phyloP scores from a whole-genome alignment of 2,329 filamentous ascomycete species.

The Microdochium nivale region DNA sequence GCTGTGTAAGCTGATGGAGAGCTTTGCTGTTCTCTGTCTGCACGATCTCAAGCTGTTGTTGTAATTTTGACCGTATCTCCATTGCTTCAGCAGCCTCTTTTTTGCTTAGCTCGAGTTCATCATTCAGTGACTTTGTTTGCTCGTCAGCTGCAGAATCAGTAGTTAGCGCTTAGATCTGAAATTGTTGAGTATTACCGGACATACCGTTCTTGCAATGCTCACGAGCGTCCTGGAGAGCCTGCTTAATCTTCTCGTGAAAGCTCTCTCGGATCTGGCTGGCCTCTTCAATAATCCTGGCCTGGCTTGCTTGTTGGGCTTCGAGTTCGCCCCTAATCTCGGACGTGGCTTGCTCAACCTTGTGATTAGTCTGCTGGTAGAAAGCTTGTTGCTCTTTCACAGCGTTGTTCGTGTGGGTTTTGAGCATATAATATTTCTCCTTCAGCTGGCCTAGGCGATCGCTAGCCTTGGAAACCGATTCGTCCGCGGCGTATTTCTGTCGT shows the following conservation, averaged over 20 bases:
- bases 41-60: too few species aligned
- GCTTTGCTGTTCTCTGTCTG: too few species aligned
- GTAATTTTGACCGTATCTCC: too few species aligned
- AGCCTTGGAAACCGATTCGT: not conserved
- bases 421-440: not conserved
- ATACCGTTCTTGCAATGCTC: not conserved
- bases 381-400: not conserved
- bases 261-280: not conserved
- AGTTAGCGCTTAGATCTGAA: not conserved
- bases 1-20: too few species aligned
- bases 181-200: not conserved
- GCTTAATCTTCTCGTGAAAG: not conserved
- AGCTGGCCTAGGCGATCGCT: not conserved
- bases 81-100: too few species aligned
- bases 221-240: not conserved
- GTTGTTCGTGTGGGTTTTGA: not conserved
- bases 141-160: not conserved
- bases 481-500: not conserved
- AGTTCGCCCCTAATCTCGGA: not conserved
- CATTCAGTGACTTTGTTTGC: not conserved
- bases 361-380: not conserved
- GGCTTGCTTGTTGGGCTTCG: not conserved
- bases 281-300: not conserved
- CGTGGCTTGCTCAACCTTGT: not conserved
- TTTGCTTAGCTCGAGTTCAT: too few species aligned